A percentile compares a stretch with the other conserved stretches of the same genome.
These are phyloP conservation scores for Ajuga chamaepitys DNA, from an alignment of 257 asterid species.

Conservation along the genomic window DNA sequence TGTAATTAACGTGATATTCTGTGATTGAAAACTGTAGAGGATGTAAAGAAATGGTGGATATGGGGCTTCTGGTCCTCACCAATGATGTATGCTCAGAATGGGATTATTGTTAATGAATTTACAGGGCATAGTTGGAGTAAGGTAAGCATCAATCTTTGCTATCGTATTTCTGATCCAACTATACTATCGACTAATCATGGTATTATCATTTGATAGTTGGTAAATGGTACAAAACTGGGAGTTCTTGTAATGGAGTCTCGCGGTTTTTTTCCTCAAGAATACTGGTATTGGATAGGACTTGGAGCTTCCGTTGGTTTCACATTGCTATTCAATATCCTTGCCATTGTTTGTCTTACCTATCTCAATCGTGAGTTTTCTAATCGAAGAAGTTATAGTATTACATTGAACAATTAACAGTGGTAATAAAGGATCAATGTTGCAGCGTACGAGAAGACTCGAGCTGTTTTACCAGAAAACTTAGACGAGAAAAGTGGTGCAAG, in stretches of 20 bases:
- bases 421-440: constrained; percentile 10
- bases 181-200: not conserved
- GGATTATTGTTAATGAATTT: constrained; percentile 56
- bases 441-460: constrained; percentile 43
- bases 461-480: constrained; percentile 30
- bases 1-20: not conserved
- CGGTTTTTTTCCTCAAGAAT: constrained; percentile 26
- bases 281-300: constrained; percentile 42
- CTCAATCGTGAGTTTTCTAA: constrained; percentile 30
- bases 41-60: constrained; percentile 66
- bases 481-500: not conserved
- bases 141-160: constrained; percentile 26
- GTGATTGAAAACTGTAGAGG: constrained; percentile 20
- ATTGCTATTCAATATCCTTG: constrained; percentile 18
- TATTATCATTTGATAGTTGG: not conserved
- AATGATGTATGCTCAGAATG: constrained; percentile 61
- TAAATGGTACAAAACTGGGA: constrained; percentile 29
- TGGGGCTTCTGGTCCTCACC: constrained; percentile 81
- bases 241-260: constrained; percentile 21
- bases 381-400: not conserved
- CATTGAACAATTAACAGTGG: not conserved
- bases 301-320: constrained; percentile 29
- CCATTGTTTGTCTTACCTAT: constrained; percentile 18
- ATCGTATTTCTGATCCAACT: not conserved
- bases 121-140: constrained; percentile 51